These are phyloP conservation scores for Venturia oleaginea DNA, from an alignment of 2,329 filamentous ascomycete genomes.

Conservation along the genomic window DNA sequence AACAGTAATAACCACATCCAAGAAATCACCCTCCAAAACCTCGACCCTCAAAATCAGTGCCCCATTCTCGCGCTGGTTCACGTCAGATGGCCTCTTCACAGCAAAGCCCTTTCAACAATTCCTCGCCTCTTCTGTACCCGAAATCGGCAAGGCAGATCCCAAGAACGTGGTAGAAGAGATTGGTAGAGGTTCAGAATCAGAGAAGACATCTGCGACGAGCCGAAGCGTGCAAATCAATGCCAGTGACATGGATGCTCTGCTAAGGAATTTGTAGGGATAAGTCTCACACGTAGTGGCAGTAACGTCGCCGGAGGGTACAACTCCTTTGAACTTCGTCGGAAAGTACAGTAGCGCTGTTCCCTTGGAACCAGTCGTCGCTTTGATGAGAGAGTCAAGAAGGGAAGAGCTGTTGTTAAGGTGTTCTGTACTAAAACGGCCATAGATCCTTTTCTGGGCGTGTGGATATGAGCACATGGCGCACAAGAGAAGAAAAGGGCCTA, in stretches of 20 bases:
- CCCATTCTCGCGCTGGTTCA: conserved; percentile 68
- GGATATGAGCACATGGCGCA: neutral
- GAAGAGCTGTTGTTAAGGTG: neutral
- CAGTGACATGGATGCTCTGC: conserved; percentile 15
- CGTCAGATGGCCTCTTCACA: conserved; percentile 63
- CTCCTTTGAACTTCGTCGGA: neutral
- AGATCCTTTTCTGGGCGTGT: neutral
- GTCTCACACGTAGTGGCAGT: neutral
- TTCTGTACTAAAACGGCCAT: neutral
- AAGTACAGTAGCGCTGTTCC: neutral
- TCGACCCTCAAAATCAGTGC: conserved; percentile 44
- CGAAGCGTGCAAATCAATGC: conserved; percentile 3
- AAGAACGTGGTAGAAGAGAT: conserved; percentile 34
- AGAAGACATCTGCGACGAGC: neutral
- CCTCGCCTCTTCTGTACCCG: conserved; percentile 57
- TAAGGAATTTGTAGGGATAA: conserved; percentile 28
- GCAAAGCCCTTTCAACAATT: conserved; percentile 69
- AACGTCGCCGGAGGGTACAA: neutral
- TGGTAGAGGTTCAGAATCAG: conserved; percentile 8
- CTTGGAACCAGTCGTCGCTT: neutral
- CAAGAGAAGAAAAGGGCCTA: neutral
- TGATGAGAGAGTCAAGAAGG: neutral
- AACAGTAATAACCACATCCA: conserved; percentile 47
- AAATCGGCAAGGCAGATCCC: conserved; percentile 58
- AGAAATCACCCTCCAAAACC: conserved; percentile 21